phyloP scores from a whole-genome alignment of 768 basidiomycete genomes.

The Naematelia aurantialba region DNA sequence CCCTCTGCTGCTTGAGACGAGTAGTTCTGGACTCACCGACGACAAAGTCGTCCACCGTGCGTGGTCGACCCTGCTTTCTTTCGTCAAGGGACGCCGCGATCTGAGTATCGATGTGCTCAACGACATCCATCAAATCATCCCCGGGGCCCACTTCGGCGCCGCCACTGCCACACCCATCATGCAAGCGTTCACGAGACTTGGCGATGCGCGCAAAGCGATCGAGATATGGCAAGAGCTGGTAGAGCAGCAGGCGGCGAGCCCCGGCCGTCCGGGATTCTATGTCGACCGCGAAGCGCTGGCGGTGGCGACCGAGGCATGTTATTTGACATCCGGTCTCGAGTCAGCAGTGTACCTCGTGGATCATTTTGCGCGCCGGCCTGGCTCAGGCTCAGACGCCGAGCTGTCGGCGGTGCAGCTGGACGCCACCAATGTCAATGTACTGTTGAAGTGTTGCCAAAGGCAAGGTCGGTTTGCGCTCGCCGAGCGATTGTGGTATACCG shows the following conservation, averaged over 20 bases:
- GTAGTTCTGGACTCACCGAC: background rate
- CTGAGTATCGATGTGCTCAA: background rate
- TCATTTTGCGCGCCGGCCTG: background rate
- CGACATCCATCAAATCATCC: background rate
- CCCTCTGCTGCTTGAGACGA: background rate
- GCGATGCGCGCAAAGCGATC: background rate
- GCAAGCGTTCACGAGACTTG: background rate
- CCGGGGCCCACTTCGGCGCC: background rate
- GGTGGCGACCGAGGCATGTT: conserved; percentile 1
- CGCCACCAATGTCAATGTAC: conserved; percentile 25
- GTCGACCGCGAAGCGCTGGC: background rate
- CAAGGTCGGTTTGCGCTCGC: conserved; percentile 16
- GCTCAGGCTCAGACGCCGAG: background rate
- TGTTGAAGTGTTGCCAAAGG: conserved; percentile 20
- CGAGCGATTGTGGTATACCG: conserved; percentile 61
- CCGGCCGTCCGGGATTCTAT: background rate
- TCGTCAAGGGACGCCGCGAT: background rate
- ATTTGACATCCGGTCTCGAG: background rate
- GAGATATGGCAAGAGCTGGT: background rate
- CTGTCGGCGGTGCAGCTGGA: background rate
- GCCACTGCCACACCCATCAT: background rate
- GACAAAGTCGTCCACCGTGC: background rate
- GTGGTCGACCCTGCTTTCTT: background rate
- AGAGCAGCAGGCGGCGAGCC: background rate
- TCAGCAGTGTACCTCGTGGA: background rate